Evolutionary conservation across 2,329 filamentous ascomycete species (phyloP).

Genomic region (Setomelanomma holmii): DNA sequence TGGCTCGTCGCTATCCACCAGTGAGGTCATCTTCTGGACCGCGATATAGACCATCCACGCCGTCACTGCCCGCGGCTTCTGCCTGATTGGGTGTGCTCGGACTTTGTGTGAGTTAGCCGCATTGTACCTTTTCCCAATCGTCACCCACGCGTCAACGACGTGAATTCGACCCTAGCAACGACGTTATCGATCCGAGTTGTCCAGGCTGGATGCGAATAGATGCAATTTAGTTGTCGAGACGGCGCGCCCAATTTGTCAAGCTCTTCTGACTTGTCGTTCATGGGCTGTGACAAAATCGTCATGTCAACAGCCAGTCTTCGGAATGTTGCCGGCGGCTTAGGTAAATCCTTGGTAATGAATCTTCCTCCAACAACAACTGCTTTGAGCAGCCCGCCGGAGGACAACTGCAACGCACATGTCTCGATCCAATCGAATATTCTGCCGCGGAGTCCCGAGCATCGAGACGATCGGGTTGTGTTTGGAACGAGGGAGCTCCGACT

Average conservation of each 20-base stretch:
- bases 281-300: no score
- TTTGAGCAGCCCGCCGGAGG: neutral
- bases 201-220: neutral
- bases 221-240: neutral
- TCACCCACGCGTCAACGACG: conserved; percentile 37
- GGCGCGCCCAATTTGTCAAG: conserved; percentile 2
- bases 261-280: neutral
- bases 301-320: no score
- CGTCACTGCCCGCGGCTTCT: conserved; percentile 11
- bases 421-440: neutral
- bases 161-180: neutral
- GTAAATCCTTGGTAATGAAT: neutral
- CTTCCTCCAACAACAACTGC: neutral
- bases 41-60: conserved; percentile 18
- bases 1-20: conserved; percentile 37
- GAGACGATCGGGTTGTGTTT: neutral
- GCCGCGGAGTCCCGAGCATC: neutral
- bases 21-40: conserved; percentile 42
- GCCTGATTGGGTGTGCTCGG: conserved; percentile 29
- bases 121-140: conserved; percentile 18
- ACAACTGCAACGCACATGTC: neutral
- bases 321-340: neutral
- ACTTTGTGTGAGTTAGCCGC: conserved; percentile 13
- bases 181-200: conserved; percentile 1
- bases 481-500: conserved; percentile 3